Conservation (phyloP, 805 yeast species). For the Yamadazyma nakazawae region DNA sequence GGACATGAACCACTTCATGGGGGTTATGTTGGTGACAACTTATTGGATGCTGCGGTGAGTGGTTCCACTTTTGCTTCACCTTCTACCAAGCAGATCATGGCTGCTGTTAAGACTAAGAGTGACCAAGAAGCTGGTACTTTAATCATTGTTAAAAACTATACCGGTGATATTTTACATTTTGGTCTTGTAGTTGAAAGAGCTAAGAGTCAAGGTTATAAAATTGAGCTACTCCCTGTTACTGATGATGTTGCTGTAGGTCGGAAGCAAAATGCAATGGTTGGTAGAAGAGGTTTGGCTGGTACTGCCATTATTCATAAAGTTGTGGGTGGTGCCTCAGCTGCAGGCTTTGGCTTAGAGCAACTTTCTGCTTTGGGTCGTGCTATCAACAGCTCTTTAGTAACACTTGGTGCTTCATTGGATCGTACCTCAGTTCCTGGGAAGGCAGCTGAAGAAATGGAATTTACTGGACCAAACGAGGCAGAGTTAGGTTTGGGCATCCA, state of each 20-base stretch:
- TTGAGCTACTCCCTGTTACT: slow-evolving; percentile 73
- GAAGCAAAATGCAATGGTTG: slow-evolving; percentile 85
- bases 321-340: slow-evolving; percentile 65
- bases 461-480: slow-evolving; percentile 58
- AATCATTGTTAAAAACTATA: slow-evolving; percentile 83
- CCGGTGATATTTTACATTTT: slow-evolving; percentile 92
- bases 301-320: slow-evolving; percentile 83
- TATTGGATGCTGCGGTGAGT: slow-evolving; percentile 82
- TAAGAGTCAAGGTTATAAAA: slow-evolving; percentile 67
- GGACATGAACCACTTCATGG: slow-evolving; percentile 96
- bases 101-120: slow-evolving; percentile 61
- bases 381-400: slow-evolving; percentile 65
- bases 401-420: slow-evolving; percentile 86
- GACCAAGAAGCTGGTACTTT: slow-evolving; percentile 59
- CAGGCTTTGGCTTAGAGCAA: slow-evolving; percentile 36
- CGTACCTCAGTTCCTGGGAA: slow-evolving; percentile 90
- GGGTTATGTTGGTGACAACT: slow-evolving; percentile 83
- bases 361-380: slow-evolving; percentile 58
- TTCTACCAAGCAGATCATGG: slow-evolving; percentile 79
- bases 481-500: slow-evolving; percentile 96
- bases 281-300: slow-evolving; percentile 93
- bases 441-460: slow-evolving; percentile 35
- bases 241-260: slow-evolving; percentile 96
- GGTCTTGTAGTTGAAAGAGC: slow-evolving; percentile 91
- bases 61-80: slow-evolving; percentile 96